These are phyloP conservation scores for Solanum sejunctum DNA, from an alignment of 257 asterid genomes.

Conservation along the genomic window DNA sequence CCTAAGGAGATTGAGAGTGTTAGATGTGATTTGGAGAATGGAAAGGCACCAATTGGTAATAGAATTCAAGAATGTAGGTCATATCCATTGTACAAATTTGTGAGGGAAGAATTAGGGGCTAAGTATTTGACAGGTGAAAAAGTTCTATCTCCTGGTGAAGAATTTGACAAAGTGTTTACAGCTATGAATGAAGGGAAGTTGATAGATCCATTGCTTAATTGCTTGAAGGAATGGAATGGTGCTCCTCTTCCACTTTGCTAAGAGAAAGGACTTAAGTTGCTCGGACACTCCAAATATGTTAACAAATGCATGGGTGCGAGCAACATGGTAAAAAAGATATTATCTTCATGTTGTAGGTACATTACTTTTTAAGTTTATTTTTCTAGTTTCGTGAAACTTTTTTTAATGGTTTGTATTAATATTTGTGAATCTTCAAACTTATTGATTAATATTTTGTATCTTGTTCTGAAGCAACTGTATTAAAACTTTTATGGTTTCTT, in stretches of 20 bases:
- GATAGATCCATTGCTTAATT: slow-evolving; percentile 16
- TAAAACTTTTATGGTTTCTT: background rate
- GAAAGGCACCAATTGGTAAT: slow-evolving; percentile 6
- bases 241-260: slow-evolving; percentile 14
- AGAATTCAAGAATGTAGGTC: slow-evolving; percentile 16
- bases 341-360: background rate
- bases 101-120: slow-evolving; percentile 9
- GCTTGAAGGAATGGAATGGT: slow-evolving; percentile 19
- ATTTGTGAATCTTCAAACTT: background rate
- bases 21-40: slow-evolving; percentile 5
- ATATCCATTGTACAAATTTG: slow-evolving; percentile 16
- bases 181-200: slow-evolving; percentile 14
- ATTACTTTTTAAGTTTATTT: background rate
- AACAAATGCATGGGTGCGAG: background rate
- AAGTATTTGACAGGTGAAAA: slow-evolving; percentile 11
- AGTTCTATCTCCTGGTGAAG: slow-evolving; percentile 14
- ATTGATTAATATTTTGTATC: background rate
- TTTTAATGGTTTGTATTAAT: background rate
- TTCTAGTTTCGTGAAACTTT: background rate
- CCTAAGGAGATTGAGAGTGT: slow-evolving; percentile 13
- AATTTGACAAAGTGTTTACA: slow-evolving; percentile 14
- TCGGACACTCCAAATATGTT: background rate
- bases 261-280: background rate
- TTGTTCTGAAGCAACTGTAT: background rate
- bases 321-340: background rate